Conservation (phyloP, 495 filamentous ascomycete genomes). For the Penicillium coprophilum region DNA sequence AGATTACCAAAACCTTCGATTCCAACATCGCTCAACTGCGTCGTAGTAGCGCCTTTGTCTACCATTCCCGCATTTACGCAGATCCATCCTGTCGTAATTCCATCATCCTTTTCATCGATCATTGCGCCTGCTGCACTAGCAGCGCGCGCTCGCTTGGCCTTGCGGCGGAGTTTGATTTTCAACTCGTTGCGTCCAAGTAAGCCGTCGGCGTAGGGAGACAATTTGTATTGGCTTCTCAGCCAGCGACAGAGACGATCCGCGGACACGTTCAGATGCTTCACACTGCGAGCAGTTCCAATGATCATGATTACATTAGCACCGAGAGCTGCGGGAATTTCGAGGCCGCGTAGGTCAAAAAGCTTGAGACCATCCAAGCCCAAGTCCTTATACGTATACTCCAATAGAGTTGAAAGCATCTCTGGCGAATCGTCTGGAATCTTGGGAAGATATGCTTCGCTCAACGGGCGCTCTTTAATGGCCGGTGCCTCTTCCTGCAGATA, state of each 20-base stretch:
- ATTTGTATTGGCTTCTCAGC: conserved; percentile 68
- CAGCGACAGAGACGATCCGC: conserved; percentile 86
- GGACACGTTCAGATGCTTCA: conserved; percentile 90
- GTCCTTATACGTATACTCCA: conserved; percentile 77
- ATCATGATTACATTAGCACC: conserved; percentile 90
- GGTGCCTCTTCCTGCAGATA: conserved; percentile 73
- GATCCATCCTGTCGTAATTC: conserved; percentile 89
- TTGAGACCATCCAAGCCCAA: conserved; percentile 77
- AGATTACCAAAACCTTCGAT: conserved; percentile 75
- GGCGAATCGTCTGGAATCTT: conserved; percentile 73
- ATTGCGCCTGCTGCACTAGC: conserved; percentile 57
- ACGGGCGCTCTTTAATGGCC: conserved; percentile 44
- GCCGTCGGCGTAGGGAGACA: conserved; percentile 79
- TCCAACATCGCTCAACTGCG: conserved; percentile 36
- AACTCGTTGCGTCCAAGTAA: conserved; percentile 86
- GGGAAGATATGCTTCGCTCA: conserved; percentile 68
- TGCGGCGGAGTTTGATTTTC: conserved; percentile 79
- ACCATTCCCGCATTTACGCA: conserved; percentile 85
- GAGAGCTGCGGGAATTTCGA: conserved; percentile 83
- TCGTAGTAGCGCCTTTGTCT: conserved; percentile 45
- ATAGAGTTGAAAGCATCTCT: conserved; percentile 64
- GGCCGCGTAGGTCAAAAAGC: conserved; percentile 74
- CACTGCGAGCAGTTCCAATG: conserved; percentile 86
- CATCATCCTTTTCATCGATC: conserved; percentile 64
- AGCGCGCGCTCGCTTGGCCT: conserved; percentile 74